Evolutionary conservation across 768 basidiomycete species (phyloP).

Genomic region (Cystofilobasidium macerans): DNA sequence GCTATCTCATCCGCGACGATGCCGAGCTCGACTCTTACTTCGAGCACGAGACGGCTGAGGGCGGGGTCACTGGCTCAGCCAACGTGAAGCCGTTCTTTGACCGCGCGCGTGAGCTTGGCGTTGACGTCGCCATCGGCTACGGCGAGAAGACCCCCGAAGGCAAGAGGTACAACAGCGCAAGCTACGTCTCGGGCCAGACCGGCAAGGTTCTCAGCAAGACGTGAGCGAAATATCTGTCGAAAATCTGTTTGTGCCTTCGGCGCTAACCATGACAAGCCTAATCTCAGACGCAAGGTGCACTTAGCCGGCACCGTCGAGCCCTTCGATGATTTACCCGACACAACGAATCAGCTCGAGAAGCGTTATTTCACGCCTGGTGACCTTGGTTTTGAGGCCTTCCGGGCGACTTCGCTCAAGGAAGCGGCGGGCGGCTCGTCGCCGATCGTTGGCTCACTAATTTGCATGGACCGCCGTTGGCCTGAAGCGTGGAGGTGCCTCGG

Average conservation of each 20-base stretch:
- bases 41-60: slow-evolving; percentile 29
- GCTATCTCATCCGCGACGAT: slow-evolving; percentile 33
- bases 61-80: slow-evolving; percentile 28
- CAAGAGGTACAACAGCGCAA: slow-evolving; percentile 34
- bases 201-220: slow-evolving; percentile 34
- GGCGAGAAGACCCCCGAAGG: slow-evolving; percentile 33
- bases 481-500: slow-evolving; percentile 37
- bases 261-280: background rate
- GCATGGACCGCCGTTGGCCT: slow-evolving; percentile 37
- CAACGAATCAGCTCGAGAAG: slow-evolving; percentile 39
- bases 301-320: slow-evolving; percentile 35
- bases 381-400: slow-evolving; percentile 35
- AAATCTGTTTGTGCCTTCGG: too few species aligned
- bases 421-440: slow-evolving; percentile 27
- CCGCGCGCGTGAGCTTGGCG: slow-evolving; percentile 28
- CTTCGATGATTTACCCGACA: slow-evolving; percentile 32
- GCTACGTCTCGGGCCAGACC: slow-evolving; percentile 31
- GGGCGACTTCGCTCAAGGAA: slow-evolving; percentile 32
- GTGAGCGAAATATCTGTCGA: slow-evolving; percentile 16
- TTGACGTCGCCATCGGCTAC: slow-evolving; percentile 38
- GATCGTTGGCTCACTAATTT: slow-evolving; percentile 36
- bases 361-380: slow-evolving; percentile 37
- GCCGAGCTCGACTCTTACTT: slow-evolving; percentile 33
- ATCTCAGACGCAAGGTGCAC: slow-evolving; percentile 29
- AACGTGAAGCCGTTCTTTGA: slow-evolving; percentile 33